These are phyloP conservation scores for Rhodotorula sp. DNA, from an alignment of 1,284 basidiomycete species.

Conservation along the genomic window DNA sequence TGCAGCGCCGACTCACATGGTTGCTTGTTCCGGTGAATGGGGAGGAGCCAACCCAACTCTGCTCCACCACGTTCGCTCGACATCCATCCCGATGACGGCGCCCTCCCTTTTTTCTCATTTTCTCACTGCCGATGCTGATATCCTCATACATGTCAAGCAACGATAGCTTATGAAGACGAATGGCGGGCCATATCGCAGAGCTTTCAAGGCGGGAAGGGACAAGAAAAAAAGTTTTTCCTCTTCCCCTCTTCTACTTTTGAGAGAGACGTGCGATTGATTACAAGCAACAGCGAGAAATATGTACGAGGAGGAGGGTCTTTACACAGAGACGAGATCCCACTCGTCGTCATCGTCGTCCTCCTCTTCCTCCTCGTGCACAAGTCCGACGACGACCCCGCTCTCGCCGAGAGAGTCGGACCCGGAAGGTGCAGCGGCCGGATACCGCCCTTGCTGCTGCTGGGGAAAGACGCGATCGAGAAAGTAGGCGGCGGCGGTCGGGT, in stretches of 20 bases:
- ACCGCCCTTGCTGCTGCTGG: background rate
- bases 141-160: too few relatives aligned
- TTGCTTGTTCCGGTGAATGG: too few relatives aligned
- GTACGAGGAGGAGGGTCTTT: background rate
- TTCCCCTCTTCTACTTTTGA: background rate
- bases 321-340: conserved; percentile 22
- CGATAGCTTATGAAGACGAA: too few relatives aligned
- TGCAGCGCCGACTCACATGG: too few relatives aligned
- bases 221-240: background rate
- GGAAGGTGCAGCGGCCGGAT: background rate
- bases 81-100: too few relatives aligned
- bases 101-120: too few relatives aligned
- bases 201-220: background rate
- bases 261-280: background rate
- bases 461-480: conserved; percentile 14
- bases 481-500: background rate
- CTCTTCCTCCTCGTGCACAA: background rate
- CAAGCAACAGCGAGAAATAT: background rate
- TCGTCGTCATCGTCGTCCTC: conserved; percentile 23
- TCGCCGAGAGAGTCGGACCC: background rate
- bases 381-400: background rate
- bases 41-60: too few relatives aligned
- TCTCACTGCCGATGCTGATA: too few relatives aligned
- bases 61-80: too few relatives aligned
- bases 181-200: too few relatives aligned